Percentiles rank a stretch among this genome's conserved stretches.
These are phyloP conservation scores for Stereocaulon alpinum DNA, from an alignment of 495 filamentous ascomycete species.

Conservation along the genomic window DNA sequence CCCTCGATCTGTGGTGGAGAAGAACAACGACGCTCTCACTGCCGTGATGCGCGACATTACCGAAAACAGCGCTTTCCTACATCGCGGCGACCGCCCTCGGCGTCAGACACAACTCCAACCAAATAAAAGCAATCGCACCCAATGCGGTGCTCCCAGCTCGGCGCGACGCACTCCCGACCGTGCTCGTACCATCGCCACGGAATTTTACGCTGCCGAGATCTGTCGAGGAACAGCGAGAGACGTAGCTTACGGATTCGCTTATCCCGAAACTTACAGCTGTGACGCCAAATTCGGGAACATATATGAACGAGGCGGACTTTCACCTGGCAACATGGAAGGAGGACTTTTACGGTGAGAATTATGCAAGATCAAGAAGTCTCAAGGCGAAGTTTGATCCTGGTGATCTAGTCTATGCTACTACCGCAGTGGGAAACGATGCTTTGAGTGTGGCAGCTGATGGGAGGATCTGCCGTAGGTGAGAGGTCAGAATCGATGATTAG, in stretches of 20 bases:
- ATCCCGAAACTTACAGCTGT: constrained; percentile 25
- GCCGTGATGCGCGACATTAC: constrained; percentile 31
- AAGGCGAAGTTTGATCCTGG: constrained; percentile 47
- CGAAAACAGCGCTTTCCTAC: constrained; percentile 31
- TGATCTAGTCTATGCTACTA: constrained; percentile 48
- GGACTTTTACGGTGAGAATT: constrained; percentile 42
- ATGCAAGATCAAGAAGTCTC: constrained; percentile 28
- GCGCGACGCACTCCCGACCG: constrained; percentile 42
- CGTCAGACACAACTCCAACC: constrained; percentile 31
- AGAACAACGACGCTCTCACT: constrained; percentile 39
- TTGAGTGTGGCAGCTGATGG: constrained; percentile 35
- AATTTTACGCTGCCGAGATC: constrained; percentile 10
- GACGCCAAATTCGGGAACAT: constrained; percentile 31
- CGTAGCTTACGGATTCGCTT: background rate
- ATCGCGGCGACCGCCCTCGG: constrained; percentile 39
- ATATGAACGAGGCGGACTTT: constrained; percentile 45
- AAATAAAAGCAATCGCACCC: constrained; percentile 2
- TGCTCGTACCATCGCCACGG: constrained; percentile 25
- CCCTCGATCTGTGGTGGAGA: constrained; percentile 36
- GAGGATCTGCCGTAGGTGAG: constrained; percentile 24
- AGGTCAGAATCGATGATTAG: background rate
- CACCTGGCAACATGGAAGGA: constrained; percentile 40
- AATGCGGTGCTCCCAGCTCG: constrained; percentile 46
- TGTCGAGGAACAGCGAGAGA: constrained; percentile 1
- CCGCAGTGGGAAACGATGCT: constrained; percentile 51